Evolutionary conservation across 2,329 filamentous ascomycete genomes (phyloP), one percentile per base, ranked within the genome.

Genomic region (Penicillium sp.): DNA sequence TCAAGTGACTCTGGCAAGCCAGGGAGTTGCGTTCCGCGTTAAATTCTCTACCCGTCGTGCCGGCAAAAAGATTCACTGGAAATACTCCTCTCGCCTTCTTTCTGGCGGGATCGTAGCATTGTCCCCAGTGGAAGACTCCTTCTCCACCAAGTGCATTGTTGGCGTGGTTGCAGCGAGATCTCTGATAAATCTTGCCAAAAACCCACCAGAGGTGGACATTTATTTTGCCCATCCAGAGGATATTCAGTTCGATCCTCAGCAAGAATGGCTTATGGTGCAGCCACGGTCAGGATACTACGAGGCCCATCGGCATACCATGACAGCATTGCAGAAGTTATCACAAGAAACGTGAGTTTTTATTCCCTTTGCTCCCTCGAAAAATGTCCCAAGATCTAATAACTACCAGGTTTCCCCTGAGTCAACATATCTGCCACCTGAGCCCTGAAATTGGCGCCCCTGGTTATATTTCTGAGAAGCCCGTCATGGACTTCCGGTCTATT

Each of bases 191-290:
- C 73, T 95, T 0, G 81, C 88, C 34, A 79, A 84, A 28, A 83
- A 85, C 39, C 87, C 89, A 0, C 88, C 90, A 0, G 82, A 87
- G 29, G 81, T 96, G 14, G 91, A 96, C 60, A 76, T 96, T 0
- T 87, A 88, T 65, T 92, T 91, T 76, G 82, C 83, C 0, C 72
- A 81, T 7, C 65, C 78, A 0, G 75, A 83, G 2, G 83, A 92
- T 21, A 76, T 86, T 0, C 77, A 84, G 18, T 78, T 95, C 45
- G 88, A 96, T 64, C 86, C 91, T 0, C 80, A 82, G 14, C 71
- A 82, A 29, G 85, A 89, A 62, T 87, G 87, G 70, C 72, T 92
- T 10, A 96, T 96, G 90, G 75, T 96, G 0, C 91, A 96, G 67
- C 82, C 88, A 1, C 82, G 87, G 3, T 72, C 73, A 0, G 87